Evolutionary conservation across 2,329 filamentous ascomycete species (phyloP).

Genomic region (Helminthosporium solani): DNA sequence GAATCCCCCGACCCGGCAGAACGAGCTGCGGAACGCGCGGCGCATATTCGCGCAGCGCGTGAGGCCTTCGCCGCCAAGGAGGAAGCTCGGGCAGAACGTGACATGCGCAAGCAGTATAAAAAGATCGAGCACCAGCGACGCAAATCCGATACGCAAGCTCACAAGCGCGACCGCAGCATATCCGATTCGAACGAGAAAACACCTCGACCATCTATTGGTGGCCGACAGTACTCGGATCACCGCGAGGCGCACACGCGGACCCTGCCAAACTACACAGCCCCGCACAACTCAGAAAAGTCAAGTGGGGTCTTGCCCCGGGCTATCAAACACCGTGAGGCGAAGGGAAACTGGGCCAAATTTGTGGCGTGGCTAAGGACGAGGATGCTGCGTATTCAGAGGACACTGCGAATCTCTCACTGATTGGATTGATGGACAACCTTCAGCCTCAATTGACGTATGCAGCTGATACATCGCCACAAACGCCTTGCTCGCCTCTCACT

Average conservation of each 20-base stretch:
- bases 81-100: constrained; percentile 53
- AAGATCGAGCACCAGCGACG: constrained; percentile 44
- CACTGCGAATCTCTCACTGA: constrained; percentile 7
- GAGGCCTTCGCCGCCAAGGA: constrained; percentile 61
- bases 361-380: constrained; percentile 59
- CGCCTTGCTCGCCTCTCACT: not conserved
- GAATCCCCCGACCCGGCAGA: constrained; percentile 54
- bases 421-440: not conserved
- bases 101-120: constrained; percentile 48
- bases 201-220: constrained; percentile 34
- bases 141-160: constrained; percentile 42
- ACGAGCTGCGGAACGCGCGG: constrained; percentile 57
- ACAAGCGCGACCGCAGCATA: constrained; percentile 30
- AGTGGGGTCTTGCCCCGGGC: constrained; percentile 25
- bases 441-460: constrained; percentile 9
- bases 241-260: constrained; percentile 37
- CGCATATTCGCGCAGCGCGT: constrained; percentile 57
- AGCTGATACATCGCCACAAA: not conserved
- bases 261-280: constrained; percentile 35
- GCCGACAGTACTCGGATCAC: constrained; percentile 42
- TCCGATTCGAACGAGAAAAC: constrained; percentile 36
- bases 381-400: constrained; percentile 50
- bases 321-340: constrained; percentile 38
- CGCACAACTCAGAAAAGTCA: constrained; percentile 34
- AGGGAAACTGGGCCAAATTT: constrained; percentile 55